Base-by-base conservation (phyloP, 1,284 basidiomycete genomes). In the Ganoderma multipileum region DNA sequence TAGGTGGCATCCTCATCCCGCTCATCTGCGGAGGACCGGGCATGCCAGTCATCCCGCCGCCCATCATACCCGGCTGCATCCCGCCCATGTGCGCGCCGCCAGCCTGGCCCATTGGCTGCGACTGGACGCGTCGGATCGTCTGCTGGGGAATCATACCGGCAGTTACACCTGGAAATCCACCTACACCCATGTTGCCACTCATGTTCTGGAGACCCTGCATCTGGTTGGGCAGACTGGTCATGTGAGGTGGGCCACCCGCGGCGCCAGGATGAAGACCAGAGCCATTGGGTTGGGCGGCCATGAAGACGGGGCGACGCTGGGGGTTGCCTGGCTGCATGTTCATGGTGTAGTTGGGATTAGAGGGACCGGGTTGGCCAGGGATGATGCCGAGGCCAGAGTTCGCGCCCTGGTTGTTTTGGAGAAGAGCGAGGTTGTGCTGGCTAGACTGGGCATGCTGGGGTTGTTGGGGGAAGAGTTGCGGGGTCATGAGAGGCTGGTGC, bases 51-150 rank as follows among this genome's bases (percentile, higher is more conserved):
- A 76, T 74, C 11, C 70, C 71, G 9, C 62, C 64, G 38, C 75
- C 61, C 38, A 72, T 79, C 77, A 86, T 81, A 61, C 76, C 80
- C 59, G 79, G 79, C 68, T 83, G 83, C 76, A 86, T 83, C 57
- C 78, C 79, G 47, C 76, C 75, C 39, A 83, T 78, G 72, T 81
- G 80, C 16, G 74, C 74, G 0, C 81, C 79, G 0, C 81, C 79
- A 9, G 68, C 26, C 65, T 78, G 78, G 72, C 81, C 84, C 72
- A 86, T 76, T 57, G 86, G 83, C 76, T 90, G 88, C 28, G 88
- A 87, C 72, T 81, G 78, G 26, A 85, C 84, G 75, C 88, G 85
- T 71, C 88, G 84, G 67, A 84, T 76, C n/a, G 36, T 36, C 67
- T 77, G 79, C 66, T 76, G 80, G 72, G 68, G 69, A 66, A 74